Percentiles rank a stretch among this genome's conserved stretches.
These are phyloP conservation scores for Streptanthus diversifolius DNA, from an alignment of 345 rosid genomes.

Conservation along the genomic window DNA sequence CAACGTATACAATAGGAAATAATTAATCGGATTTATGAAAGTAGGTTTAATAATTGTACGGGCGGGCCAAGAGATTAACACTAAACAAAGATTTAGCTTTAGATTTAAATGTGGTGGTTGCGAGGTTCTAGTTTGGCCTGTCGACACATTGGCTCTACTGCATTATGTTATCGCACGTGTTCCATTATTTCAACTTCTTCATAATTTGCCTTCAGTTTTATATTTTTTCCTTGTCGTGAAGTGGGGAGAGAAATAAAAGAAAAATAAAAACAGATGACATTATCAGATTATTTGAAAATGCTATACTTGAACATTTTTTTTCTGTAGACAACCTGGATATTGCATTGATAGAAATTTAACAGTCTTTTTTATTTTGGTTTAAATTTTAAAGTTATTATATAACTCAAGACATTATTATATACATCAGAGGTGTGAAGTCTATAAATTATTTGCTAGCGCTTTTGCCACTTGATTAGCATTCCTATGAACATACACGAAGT, in stretches of 20 bases:
- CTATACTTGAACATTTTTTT: neutral
- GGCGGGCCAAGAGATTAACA: slow-evolving; percentile 28
- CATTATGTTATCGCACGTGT: slow-evolving; percentile 36
- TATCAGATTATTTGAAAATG: neutral
- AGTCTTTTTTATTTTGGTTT: too few relatives aligned
- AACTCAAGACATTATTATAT: neutral
- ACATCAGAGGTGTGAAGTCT: neutral
- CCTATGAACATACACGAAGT: neutral
- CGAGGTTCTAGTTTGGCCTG: slow-evolving; percentile 32
- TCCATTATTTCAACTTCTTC: slow-evolving; percentile 32
- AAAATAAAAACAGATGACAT: neutral
- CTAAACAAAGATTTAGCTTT: slow-evolving; percentile 22
- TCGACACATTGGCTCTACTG: slow-evolving; percentile 36
- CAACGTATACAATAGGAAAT: neutral
- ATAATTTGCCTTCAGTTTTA: slow-evolving; percentile 20
- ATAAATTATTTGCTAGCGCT: neutral
- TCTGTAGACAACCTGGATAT: slow-evolving; percentile 19
- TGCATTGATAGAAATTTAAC: neutral
- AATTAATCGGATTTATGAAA: neutral
- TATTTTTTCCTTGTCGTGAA: slow-evolving; percentile 19
- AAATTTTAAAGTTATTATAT: neutral
- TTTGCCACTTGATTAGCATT: neutral
- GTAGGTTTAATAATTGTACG: slow-evolving; percentile 32
- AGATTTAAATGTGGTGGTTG: slow-evolving; percentile 31
- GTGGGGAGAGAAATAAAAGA: neutral